A percentile compares a stretch with the other conserved stretches of the same genome.
phyloP scores from a whole-genome alignment of 805 yeast genomes.

The Myxozyma udenii region DNA sequence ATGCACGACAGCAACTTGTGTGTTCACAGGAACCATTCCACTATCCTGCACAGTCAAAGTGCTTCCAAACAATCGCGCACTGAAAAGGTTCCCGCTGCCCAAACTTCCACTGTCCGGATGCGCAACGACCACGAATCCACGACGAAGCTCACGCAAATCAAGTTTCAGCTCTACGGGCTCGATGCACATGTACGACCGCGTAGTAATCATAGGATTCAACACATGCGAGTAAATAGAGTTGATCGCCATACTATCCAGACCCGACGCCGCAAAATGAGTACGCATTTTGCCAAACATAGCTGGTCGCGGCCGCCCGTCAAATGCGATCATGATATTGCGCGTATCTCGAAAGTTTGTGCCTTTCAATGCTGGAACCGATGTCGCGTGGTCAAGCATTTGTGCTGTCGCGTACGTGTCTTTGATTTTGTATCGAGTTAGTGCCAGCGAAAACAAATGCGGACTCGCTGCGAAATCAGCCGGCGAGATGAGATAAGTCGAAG shows the following conservation, averaged over 20 bases:
- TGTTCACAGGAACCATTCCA: slow-evolving; percentile 93
- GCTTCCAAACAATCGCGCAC: not conserved
- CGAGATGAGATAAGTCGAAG: slow-evolving; percentile 75
- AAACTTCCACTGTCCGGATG: slow-evolving; percentile 46
- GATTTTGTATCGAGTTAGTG: slow-evolving; percentile 71
- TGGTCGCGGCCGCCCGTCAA: slow-evolving; percentile 68
- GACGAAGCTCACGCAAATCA: slow-evolving; percentile 85
- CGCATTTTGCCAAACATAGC: slow-evolving; percentile 56
- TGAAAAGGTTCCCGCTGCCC: not conserved
- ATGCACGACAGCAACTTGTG: slow-evolving; percentile 89
- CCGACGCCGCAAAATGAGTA: slow-evolving; percentile 59
- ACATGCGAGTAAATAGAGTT: slow-evolving; percentile 74
- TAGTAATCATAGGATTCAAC: slow-evolving; percentile 76
- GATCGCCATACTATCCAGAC: slow-evolving; percentile 64
- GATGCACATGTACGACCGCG: slow-evolving; percentile 82
- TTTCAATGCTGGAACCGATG: slow-evolving; percentile 56
- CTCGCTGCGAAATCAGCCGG: slow-evolving; percentile 73
- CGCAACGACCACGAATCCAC: slow-evolving; percentile 73
- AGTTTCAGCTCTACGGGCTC: slow-evolving; percentile 85
- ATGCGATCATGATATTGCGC: slow-evolving; percentile 80
- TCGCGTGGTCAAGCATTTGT: slow-evolving; percentile 75
- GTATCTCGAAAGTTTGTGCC: slow-evolving; percentile 60
- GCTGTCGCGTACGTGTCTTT: slow-evolving; percentile 83
- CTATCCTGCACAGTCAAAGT: slow-evolving; percentile 85
- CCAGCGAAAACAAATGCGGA: slow-evolving; percentile 66